Percentiles rank a stretch among this genome's conserved stretches.
These are phyloP conservation scores for Naganishia friedmannii DNA, from an alignment of 768 basidiomycete species.

Conservation along the genomic window DNA sequence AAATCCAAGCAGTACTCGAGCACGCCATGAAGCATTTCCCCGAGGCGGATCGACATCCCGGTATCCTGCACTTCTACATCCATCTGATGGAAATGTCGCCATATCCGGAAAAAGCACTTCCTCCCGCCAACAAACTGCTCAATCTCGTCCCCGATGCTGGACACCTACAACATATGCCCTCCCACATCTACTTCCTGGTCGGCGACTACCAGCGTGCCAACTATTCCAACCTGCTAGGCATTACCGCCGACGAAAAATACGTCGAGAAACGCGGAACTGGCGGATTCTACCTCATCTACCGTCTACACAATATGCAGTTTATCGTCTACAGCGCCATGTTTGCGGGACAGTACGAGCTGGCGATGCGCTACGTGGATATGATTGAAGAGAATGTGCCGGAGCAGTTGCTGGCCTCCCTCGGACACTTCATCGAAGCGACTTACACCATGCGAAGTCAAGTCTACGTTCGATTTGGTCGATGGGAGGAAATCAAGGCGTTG, in stretches of 20 bases:
- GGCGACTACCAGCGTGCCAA: conserved; percentile 46
- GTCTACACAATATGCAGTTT: conserved; percentile 39
- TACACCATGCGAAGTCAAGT: conserved; percentile 35
- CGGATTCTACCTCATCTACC: conserved; percentile 40
- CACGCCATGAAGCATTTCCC: conserved; percentile 30
- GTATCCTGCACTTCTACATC: conserved; percentile 43
- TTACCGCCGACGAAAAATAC: conserved; percentile 40
- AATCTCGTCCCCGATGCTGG: conserved; percentile 41
- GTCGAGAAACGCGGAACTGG: conserved; percentile 14
- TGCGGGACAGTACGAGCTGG: conserved; percentile 37
- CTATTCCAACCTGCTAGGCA: conserved; percentile 34
- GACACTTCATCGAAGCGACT: conserved; percentile 26
- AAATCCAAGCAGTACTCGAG: conserved; percentile 37
- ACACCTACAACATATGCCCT: conserved; percentile 46
- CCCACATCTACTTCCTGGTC: conserved; percentile 43
- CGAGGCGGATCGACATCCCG: conserved; percentile 33
- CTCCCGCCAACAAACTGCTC: conserved; percentile 34
- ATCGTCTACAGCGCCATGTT: conserved; percentile 45
- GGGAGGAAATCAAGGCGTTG: conserved; percentile 38
- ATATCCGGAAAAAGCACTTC: conserved; percentile 38
- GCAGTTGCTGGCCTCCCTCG: conserved; percentile 7
- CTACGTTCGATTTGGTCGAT: conserved; percentile 42
- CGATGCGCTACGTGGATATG: conserved; percentile 33
- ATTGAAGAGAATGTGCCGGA: conserved; percentile 35
- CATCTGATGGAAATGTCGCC: conserved; percentile 44